Conservation (phyloP, 208 protist genomes). For the Vickermania ingenoplastis region DNA sequence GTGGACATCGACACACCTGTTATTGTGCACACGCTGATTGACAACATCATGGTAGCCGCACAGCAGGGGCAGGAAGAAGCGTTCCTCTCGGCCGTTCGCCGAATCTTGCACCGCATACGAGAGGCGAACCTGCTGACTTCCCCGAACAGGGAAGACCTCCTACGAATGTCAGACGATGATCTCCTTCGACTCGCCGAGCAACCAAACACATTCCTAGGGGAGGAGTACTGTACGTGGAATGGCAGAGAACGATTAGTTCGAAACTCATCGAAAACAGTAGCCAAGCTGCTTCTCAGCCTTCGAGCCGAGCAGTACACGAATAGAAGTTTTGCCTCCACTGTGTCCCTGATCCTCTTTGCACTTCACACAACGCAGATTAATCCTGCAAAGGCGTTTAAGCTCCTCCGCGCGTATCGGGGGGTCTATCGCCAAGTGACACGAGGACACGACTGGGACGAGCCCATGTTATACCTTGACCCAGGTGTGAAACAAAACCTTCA, state of each 20-base stretch:
- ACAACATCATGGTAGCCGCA: background rate
- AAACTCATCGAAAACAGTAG: too few species aligned
- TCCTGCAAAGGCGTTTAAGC: background rate
- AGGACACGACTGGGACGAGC: background rate
- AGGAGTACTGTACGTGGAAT: too few species aligned
- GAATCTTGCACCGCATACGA: background rate
- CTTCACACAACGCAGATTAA: background rate
- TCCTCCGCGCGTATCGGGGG: background rate
- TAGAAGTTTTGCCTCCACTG: background rate
- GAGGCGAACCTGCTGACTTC: background rate
- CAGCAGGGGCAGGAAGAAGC: background rate
- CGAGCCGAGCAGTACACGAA: background rate
- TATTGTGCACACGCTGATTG: background rate
- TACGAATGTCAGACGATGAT: background rate
- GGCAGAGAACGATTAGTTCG: too few species aligned
- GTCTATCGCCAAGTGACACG: background rate
- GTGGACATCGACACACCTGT: background rate
- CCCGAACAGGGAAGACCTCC: background rate
- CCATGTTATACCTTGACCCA: background rate
- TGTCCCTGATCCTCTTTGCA: background rate
- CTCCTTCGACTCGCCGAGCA: background rate
- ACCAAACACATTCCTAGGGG: too few species aligned
- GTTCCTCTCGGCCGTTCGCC: background rate
- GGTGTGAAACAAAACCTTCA: background rate
- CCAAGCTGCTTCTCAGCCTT: too few species aligned